Base-by-base conservation (phyloP, 2,329 filamentous ascomycete genomes). In the Penicillium sp. region DNA sequence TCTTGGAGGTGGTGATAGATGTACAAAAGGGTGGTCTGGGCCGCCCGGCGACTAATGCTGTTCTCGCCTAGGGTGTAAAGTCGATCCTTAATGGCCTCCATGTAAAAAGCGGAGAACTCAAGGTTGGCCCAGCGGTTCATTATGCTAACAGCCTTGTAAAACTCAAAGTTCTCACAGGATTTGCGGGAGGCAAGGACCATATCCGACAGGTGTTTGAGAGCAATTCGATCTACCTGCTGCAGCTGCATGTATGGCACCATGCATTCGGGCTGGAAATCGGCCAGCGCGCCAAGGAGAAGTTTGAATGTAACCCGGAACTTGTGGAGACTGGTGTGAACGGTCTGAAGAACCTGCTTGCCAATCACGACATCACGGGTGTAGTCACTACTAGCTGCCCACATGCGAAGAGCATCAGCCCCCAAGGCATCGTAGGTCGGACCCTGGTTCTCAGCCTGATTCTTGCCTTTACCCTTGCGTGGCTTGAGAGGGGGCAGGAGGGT, bases 321-420 rank as follows among this genome's bases (percentile, higher is more conserved):
- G 74, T 93, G 83, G 25, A 98, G 77, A 2, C 86, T 84, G 46
- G 84, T 85, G 64, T 96, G 90, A 11, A 95, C 85, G 1, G 89
- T 85, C 65, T 89, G 85, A 8, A 99, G 82, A 0, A 95, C 87
- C 1, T 87, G 84, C 62, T 89, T 85, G 23, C 93, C 91, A 62
- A 99, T 88, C 7, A 89, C 83, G 6, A 98, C 88, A 71, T 99
- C 95, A 19, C 85, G 85, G 3, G 91, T 96, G 73, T 95, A 98
- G 75, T 99, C 93, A 66, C 90, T 92, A 73, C 90, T 91, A 3
- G 93, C 93, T 27, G 87, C 93, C 93, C 93, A 98, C 27, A 99
- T 78, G 11, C 96, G 87, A 54, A 99, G 81, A 4, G 90, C 91
- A 75, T 99, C 93, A 0, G 93, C 84, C 0, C 95, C 95, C 57